phyloP scores from a whole-genome alignment of 73 alveolate species.

The Tetrahymena thermophila region DNA sequence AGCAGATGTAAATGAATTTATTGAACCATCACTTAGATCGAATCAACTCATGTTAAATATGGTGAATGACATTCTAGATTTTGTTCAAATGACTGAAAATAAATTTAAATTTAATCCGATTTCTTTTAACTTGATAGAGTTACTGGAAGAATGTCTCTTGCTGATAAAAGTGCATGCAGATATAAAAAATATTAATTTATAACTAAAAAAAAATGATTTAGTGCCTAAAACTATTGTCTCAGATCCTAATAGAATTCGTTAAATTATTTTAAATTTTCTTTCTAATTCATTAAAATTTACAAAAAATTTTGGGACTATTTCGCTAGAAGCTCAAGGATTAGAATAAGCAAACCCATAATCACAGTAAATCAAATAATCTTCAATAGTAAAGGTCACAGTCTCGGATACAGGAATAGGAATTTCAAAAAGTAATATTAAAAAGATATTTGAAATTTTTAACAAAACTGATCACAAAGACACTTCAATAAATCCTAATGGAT shows the following conservation, averaged over 20 bases:
- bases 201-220: background rate
- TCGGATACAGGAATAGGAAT: background rate
- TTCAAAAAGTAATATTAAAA: background rate
- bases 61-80: background rate
- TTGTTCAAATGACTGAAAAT: background rate
- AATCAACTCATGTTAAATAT: background rate
- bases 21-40: background rate
- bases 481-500: background rate
- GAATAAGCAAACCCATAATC: background rate
- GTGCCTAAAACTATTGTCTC: background rate
- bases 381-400: background rate
- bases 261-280: background rate
- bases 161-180: background rate
- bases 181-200: background rate
- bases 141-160: background rate
- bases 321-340: background rate
- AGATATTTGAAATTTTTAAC: background rate
- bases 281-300: background rate
- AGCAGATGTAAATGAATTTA: background rate
- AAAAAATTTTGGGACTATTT: background rate
- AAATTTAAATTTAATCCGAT: background rate
- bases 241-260: background rate
- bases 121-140: background rate
- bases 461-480: background rate
- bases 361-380: background rate